These are phyloP conservation scores for Eustoma russellianum DNA, from an alignment of 257 asterid species.

Conservation along the genomic window DNA sequence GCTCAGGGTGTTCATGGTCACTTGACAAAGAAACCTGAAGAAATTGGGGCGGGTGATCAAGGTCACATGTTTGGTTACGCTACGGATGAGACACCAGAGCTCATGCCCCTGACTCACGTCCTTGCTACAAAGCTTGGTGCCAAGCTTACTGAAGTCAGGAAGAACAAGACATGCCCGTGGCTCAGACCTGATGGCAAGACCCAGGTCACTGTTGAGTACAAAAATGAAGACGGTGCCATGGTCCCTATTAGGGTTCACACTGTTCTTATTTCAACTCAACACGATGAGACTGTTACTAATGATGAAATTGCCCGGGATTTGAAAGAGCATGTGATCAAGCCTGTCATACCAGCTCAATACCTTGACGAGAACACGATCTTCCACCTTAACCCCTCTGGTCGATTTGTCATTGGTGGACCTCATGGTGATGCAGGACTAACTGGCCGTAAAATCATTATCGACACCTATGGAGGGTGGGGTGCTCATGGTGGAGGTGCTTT, in stretches of 20 bases:
- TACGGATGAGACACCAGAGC: constrained; percentile 86
- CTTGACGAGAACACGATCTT: constrained; percentile 77
- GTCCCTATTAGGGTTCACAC: constrained; percentile 84
- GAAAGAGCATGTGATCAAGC: constrained; percentile 80
- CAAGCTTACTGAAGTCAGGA: constrained; percentile 83
- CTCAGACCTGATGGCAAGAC: constrained; percentile 89
- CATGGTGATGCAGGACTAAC: constrained; percentile 93
- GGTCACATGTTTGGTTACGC: constrained; percentile 95
- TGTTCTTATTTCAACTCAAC: constrained; percentile 85
- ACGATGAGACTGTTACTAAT: constrained; percentile 77
- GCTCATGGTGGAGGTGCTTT: constrained; percentile 95
- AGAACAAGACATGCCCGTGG: constrained; percentile 84
- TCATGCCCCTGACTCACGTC: constrained; percentile 90
- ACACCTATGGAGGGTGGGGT: constrained; percentile 93
- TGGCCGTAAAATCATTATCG: constrained; percentile 78
- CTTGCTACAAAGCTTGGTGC: constrained; percentile 92
- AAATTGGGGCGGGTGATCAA: constrained; percentile 94
- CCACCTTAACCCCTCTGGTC: constrained; percentile 87
- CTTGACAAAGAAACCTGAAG: constrained; percentile 86
- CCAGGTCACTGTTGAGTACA: constrained; percentile 84
- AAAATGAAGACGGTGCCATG: constrained; percentile 73
- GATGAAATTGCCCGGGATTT: constrained; percentile 62
- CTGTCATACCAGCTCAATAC: constrained; percentile 70
- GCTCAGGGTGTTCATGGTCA: constrained; percentile 96
- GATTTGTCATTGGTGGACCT: constrained; percentile 88